phyloP scores from a whole-genome alignment of 768 basidiomycete genomes.

The Hemileccinum rubropunctum region DNA sequence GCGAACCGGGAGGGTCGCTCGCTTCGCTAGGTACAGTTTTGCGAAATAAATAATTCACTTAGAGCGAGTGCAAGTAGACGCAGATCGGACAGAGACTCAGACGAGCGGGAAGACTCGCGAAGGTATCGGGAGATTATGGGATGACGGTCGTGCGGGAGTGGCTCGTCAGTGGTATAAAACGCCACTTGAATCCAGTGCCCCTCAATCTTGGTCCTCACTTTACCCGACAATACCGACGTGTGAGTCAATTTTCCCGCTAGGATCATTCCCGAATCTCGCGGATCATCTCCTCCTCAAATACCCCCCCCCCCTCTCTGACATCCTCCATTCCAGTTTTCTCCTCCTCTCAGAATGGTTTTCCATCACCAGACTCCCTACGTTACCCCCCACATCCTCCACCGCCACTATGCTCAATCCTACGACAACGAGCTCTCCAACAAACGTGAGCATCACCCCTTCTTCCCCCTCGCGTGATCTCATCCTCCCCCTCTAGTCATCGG shows the following conservation, averaged over 20 bases:
- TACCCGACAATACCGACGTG: conserved; percentile 9
- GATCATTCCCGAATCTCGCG: conserved; percentile 17
- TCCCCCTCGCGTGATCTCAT: conserved; percentile 10
- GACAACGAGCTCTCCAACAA: conserved; percentile 61
- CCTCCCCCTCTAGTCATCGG: conserved; percentile 65
- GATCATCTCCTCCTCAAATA: conserved; percentile 24
- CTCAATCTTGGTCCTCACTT: conserved; percentile 1
- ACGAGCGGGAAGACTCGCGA: conserved; percentile 21
- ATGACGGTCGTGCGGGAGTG: conserved; percentile 21
- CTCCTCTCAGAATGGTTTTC: conserved; percentile 52
- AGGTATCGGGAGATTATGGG: conserved; percentile 32
- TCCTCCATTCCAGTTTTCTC: neutral
- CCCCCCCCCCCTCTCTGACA: conserved; percentile 2
- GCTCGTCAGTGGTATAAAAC: conserved; percentile 28
- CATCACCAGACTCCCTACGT: conserved; percentile 79
- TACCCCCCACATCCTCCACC: conserved; percentile 87
- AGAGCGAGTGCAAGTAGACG: neutral
- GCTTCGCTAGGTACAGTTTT: neutral
- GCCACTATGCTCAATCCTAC: conserved; percentile 72
- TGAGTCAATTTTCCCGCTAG: conserved; percentile 15
- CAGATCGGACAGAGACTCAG: neutral
- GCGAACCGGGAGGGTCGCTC: too few relatives aligned
- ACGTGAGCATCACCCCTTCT: conserved; percentile 42
- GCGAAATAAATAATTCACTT: neutral
- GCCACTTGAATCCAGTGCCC: conserved; percentile 2